These are phyloP conservation scores for Paramecium primaurelia DNA, from an alignment of 73 alveolate species.

Conservation along the genomic window DNA sequence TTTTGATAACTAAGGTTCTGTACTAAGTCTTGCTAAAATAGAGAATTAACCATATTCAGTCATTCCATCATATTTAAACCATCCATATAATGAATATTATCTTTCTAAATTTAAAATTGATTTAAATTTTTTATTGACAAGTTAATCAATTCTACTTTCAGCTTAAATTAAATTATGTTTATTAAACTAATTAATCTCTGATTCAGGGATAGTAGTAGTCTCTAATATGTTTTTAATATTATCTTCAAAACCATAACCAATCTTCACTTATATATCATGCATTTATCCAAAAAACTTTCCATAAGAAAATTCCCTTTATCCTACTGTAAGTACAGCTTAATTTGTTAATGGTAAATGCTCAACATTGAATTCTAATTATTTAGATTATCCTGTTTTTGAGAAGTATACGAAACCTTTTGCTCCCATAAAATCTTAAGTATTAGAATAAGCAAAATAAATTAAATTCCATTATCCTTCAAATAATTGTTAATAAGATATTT, in stretches of 20 bases:
- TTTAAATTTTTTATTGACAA: not conserved
- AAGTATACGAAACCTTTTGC: not conserved
- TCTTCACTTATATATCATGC: not conserved
- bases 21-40: not conserved
- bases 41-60: not conserved
- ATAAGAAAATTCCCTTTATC: not conserved
- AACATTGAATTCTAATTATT: not conserved
- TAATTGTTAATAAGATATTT: not conserved
- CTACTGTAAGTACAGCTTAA: not conserved
- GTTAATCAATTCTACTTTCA: not conserved
- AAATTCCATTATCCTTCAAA: slow-evolving; percentile 28
- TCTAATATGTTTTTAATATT: not conserved
- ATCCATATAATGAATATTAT: not conserved
- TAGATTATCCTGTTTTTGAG: not conserved
- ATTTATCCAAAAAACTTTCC: not conserved
- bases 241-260: not conserved
- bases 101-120: not conserved
- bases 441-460: not conserved
- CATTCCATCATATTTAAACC: slow-evolving; percentile 22
- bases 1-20: not conserved
- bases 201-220: not conserved
- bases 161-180: not conserved
- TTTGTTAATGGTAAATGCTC: not conserved
- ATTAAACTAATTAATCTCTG: not conserved
- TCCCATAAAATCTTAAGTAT: not conserved